Base-by-base conservation (phyloP, 176 grass and related monocot genomes). In the Avena eriantha region DNA sequence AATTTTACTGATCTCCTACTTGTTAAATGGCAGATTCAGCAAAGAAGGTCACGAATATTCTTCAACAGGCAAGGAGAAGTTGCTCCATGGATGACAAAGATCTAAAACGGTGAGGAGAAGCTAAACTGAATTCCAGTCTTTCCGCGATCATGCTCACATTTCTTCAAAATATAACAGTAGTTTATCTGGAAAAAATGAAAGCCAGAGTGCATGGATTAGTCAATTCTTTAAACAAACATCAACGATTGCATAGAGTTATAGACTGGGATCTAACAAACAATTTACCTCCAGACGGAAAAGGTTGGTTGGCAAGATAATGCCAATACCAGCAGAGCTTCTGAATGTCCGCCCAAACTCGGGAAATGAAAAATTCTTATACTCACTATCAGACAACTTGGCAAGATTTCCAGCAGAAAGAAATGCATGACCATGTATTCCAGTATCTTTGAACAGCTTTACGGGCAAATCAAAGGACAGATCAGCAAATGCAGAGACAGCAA, bases 391-490 rank as follows among this genome's bases (percentile, higher is more conserved):
- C 50, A 97, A 60, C 34, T 90, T 91, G 36, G 74, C 85, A 23
- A 95, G 64, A 91, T 93, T 95, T 48, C 92, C 90, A 56, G 84
- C 87, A 88, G 72, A 87, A 65, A 95, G 15, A 86, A 97, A 95
- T 17, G 80, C 79, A 86, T 97, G 95, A 46, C 90, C 92, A 91
- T 97, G 90, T 73, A 95, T 88, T 35, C 95, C 95, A 35, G 80
- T 39, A 51, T 91, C 92, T 78, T 77, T 83, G 26, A 95, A 85
- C 53, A 95, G 23, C 61, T 86, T 91, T 58, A 93, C 19, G 69
- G 95, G 95, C 47, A 97, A 84, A 80, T 97, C 89, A 88, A 97
- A 97, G 26, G 95, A 94, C 10, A 95, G 79, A 82, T 97, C 95
- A 89, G 91, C 89, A 77, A 97, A 95, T 15, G 82, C 89, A 78